A percentile compares a stretch with the other conserved stretches of the same genome.
Evolutionary conservation across 2,329 filamentous ascomycete species (phyloP).

Genomic region (Colletotrichum sublineola): DNA sequence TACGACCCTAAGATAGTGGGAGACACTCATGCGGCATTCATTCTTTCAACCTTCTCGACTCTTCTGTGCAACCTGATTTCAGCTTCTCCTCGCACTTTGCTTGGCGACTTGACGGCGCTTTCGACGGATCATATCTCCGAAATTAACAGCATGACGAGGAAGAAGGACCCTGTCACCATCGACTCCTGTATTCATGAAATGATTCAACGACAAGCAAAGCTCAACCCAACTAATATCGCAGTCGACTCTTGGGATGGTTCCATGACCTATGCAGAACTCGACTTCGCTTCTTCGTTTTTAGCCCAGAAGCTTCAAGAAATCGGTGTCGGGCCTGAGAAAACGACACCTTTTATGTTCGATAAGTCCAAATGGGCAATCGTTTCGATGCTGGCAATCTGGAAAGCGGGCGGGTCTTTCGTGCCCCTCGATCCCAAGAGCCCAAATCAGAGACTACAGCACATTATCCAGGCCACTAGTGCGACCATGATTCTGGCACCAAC

Average conservation of each 20-base stretch:
- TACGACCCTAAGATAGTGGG: slow-evolving; percentile 22
- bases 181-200: slow-evolving; percentile 24
- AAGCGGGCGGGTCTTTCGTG: slow-evolving; percentile 28
- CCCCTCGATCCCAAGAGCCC: slow-evolving; percentile 32
- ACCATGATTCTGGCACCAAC: slow-evolving; percentile 5
- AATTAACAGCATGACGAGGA: neutral
- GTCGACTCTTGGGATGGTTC: slow-evolving; percentile 36
- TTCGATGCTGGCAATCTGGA: slow-evolving; percentile 33
- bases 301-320: slow-evolving; percentile 37
- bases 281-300: slow-evolving; percentile 35
- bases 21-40: neutral
- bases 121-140: neutral
- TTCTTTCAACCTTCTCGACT: slow-evolving; percentile 22
- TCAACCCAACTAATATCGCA: neutral
- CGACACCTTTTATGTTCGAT: slow-evolving; percentile 30
- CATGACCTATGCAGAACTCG: slow-evolving; percentile 42
- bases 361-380: slow-evolving; percentile 31
- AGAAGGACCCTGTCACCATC: neutral
- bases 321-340: slow-evolving; percentile 42
- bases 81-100: neutral
- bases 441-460: slow-evolving; percentile 16
- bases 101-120: neutral
- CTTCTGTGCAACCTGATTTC: slow-evolving; percentile 8
- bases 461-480: slow-evolving; percentile 17
- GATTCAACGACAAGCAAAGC: slow-evolving; percentile 2